A percentile compares a stretch with the other conserved stretches of the same genome.
Evolutionary conservation across 441 rosid genomes (phyloP).

Genomic region (Euphorbia schlechtendalii): DNA sequence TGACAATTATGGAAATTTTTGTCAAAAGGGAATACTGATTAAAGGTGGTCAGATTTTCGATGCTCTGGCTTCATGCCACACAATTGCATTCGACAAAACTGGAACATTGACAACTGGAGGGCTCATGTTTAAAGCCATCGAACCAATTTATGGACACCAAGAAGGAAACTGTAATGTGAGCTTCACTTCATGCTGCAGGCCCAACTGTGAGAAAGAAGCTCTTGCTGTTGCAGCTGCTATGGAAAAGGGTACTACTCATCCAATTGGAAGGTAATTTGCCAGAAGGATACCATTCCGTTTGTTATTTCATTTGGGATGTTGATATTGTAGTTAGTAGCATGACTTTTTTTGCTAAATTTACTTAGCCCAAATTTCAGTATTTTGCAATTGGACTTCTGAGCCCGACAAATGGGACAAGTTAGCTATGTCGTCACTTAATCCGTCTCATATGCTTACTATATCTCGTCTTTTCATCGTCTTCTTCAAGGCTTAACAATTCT

Average conservation of each 20-base stretch:
- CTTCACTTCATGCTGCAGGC: slow-evolving; percentile 54
- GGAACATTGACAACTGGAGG: slow-evolving; percentile 96
- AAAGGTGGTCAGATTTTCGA: slow-evolving; percentile 90
- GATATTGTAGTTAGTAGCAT: not conserved
- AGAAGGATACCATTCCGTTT: not conserved
- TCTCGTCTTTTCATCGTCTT: not conserved
- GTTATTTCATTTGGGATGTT: not conserved
- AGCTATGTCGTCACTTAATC: not conserved
- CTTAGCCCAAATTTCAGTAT: not conserved
- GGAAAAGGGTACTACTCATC: slow-evolving; percentile 98
- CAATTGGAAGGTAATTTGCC: slow-evolving; percentile 74
- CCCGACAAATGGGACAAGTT: not conserved
- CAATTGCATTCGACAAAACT: slow-evolving; percentile 92
- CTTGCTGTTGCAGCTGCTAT: slow-evolving; percentile 95
- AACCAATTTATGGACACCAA: slow-evolving; percentile 80
- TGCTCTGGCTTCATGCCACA: slow-evolving; percentile 82
- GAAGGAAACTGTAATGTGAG: slow-evolving; percentile 24
- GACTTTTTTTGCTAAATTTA: not conserved
- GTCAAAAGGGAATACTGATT: slow-evolving; percentile 71
- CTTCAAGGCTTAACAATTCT: too few relatives aligned
- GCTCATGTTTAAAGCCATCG: slow-evolving; percentile 80
- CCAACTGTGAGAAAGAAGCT: slow-evolving; percentile 87
- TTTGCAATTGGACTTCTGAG: not conserved
- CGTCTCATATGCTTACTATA: not conserved
- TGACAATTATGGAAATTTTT: slow-evolving; percentile 19